These are phyloP conservation scores for Angophora floribunda DNA, from an alignment of 345 rosid genomes.

Conservation along the genomic window DNA sequence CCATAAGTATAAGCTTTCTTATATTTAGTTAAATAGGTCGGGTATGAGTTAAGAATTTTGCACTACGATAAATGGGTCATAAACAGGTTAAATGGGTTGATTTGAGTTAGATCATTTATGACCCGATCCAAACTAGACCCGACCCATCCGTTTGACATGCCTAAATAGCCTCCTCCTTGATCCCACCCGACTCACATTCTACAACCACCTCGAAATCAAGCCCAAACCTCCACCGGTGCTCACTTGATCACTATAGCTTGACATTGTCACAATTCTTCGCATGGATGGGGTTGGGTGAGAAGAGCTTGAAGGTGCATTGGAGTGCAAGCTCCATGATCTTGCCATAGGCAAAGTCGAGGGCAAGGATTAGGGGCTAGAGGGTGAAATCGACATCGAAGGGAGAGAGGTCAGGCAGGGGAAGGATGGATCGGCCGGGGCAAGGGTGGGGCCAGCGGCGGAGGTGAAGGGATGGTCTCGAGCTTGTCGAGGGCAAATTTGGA, in stretches of 20 bases:
- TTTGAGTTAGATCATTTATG: too few relatives aligned
- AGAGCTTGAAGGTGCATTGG: constrained; percentile 59
- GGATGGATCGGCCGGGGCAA: constrained; percentile 12
- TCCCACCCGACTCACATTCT: constrained; percentile 29
- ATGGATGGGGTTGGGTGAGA: constrained; percentile 52
- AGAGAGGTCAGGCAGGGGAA: constrained; percentile 49
- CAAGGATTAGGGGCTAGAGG: constrained; percentile 52
- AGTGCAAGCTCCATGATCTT: constrained; percentile 80
- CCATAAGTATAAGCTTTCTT: too few relatives aligned
- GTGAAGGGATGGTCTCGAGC: constrained; percentile 34
- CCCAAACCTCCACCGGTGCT: constrained; percentile 2
- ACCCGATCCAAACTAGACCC: too few relatives aligned
- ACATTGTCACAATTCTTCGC: constrained; percentile 30
- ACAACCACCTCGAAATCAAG: constrained; percentile 4
- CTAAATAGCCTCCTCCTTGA: constrained; percentile 46
- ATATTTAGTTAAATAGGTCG: too few relatives aligned
- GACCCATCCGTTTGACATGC: too few relatives aligned
- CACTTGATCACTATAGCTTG: background rate
- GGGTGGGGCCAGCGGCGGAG: background rate
- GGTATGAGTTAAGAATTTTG: too few relatives aligned
- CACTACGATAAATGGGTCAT: too few relatives aligned
- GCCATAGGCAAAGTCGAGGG: constrained; percentile 51
- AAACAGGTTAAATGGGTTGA: too few relatives aligned
- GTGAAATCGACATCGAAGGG: constrained; percentile 42
- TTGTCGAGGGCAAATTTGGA: constrained; percentile 76